Evolutionary conservation across 345 rosid genomes (phyloP).

Genomic region (Rhodamnia rubescens): DNA sequence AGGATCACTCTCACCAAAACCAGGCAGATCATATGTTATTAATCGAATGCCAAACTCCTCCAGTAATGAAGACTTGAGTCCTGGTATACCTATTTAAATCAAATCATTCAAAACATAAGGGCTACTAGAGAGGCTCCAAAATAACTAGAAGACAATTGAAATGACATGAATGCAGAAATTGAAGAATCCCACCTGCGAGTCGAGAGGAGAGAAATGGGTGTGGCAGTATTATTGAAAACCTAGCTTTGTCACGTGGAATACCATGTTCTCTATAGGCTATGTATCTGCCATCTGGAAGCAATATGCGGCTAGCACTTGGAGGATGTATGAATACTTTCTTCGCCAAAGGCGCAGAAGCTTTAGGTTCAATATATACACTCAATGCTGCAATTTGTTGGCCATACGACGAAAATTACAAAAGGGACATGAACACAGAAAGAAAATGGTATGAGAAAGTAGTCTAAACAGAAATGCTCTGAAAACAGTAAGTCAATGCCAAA

Average conservation of each 20-base stretch:
- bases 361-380: slow-evolving; percentile 10
- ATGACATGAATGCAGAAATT: not conserved
- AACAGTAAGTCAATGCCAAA: not conserved
- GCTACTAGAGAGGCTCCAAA: not conserved
- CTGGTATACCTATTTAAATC: slow-evolving; percentile 42
- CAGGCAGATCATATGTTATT: slow-evolving; percentile 66
- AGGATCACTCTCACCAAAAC: slow-evolving; percentile 80
- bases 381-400: slow-evolving; percentile 27
- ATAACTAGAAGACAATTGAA: not conserved
- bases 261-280: slow-evolving; percentile 57
- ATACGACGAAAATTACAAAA: not conserved
- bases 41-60: slow-evolving; percentile 60
- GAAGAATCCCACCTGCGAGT: slow-evolving; percentile 39
- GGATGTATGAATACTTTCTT: slow-evolving; percentile 46
- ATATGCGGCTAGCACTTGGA: slow-evolving; percentile 45
- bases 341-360: slow-evolving; percentile 11
- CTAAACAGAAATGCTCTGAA: not conserved
- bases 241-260: slow-evolving; percentile 37
- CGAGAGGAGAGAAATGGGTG: slow-evolving; percentile 66
- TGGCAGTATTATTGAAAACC: slow-evolving; percentile 45
- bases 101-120: not conserved
- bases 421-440: not conserved
- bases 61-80: slow-evolving; percentile 45
- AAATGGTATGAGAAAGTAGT: not conserved
- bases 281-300: slow-evolving; percentile 69